Base-by-base conservation (phyloP, 257 asterid genomes). In the Orobanche coerulescens region DNA sequence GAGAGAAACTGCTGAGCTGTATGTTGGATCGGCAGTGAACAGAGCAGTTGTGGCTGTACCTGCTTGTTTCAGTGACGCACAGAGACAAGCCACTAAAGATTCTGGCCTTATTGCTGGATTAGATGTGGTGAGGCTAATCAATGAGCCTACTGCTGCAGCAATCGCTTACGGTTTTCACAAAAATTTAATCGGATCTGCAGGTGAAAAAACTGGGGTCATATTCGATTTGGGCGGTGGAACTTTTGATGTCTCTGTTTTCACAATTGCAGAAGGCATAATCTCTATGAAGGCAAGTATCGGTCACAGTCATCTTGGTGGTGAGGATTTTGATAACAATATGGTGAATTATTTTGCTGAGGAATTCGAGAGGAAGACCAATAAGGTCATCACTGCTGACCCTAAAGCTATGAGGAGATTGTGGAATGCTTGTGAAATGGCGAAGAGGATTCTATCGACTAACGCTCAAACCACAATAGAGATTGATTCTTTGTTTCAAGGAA, bases 101-200 rank as follows among this genome's bases (percentile, higher is more conserved):
- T 94, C 94, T 25, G 95, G 95, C 24, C 91, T 84, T 0, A 84
- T 87, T 62, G 79, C 94, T 26, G 94, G 95, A 2, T 80, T 87
- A 59, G 82, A 84, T 62, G 95, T 87, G 40, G 73, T 87, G 95
- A 83, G 95, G 16, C 84, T 87, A 34, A 87, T 87, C 57, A 84
- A 82, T 8, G 95, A 87, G 75, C 95, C 95, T 46, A 84, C 94
- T 0, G 94, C 94, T 25, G 95, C 95, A n/a, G 95, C 95, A 51
- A 87, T 87, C 72, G 95, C 95, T 14, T 87, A 87, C 20, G 95
- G 95, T 39, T 75, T 87, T 59, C 94, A 87, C 78, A 87, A 84
- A 80, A 87, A 84, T 74, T 88, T 88, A 1, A 82, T 85, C 15
- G 84, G 94, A n/a, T n/a, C n/a, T 31, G 90, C 77, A 2, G 89